A percentile compares a stretch with the other conserved stretches of the same genome.
These are phyloP conservation scores for Bathelium albidoporum DNA, from an alignment of 495 filamentous ascomycete genomes.

Conservation along the genomic window DNA sequence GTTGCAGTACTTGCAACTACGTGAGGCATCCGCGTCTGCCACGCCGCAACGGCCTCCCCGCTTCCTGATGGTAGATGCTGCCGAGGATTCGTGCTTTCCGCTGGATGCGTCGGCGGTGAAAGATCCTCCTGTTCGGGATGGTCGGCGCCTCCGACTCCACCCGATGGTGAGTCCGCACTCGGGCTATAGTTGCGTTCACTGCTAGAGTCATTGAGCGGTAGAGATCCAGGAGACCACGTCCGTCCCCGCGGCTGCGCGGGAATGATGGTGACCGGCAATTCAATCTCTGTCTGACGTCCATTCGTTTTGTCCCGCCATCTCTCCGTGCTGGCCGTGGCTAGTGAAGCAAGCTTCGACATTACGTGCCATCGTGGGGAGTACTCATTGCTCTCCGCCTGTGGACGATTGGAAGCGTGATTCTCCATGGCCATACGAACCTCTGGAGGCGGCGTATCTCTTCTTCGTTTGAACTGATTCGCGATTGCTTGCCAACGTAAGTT, in stretches of 20 bases:
- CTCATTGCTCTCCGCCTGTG: background rate
- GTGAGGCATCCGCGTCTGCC: background rate
- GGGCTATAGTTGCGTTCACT: background rate
- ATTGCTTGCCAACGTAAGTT: constrained; percentile 36
- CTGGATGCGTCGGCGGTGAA: background rate
- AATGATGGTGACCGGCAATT: constrained; percentile 55
- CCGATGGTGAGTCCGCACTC: background rate
- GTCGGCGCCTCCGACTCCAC: background rate
- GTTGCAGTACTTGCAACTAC: background rate
- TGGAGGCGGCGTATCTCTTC: constrained; percentile 42
- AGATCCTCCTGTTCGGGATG: background rate
- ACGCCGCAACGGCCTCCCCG: background rate
- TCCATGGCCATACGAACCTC: constrained; percentile 39
- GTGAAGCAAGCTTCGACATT: constrained; percentile 27
- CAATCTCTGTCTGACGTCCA: constrained; percentile 23
- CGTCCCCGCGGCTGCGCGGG: constrained; percentile 49
- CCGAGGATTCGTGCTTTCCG: background rate
- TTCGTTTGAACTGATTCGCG: constrained; percentile 44
- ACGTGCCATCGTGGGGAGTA: constrained; percentile 21
- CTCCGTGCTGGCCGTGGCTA: constrained; percentile 30
- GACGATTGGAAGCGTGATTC: background rate
- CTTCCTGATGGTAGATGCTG: background rate
- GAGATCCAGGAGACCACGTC: constrained; percentile 28
- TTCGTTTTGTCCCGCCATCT: constrained; percentile 22
- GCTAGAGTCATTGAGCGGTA: constrained; percentile 3